Percentiles rank a stretch among this genome's conserved stretches.
Conservation (phyloP, 805 yeast genomes). For the Wickerhamiella kazuoi region DNA sequence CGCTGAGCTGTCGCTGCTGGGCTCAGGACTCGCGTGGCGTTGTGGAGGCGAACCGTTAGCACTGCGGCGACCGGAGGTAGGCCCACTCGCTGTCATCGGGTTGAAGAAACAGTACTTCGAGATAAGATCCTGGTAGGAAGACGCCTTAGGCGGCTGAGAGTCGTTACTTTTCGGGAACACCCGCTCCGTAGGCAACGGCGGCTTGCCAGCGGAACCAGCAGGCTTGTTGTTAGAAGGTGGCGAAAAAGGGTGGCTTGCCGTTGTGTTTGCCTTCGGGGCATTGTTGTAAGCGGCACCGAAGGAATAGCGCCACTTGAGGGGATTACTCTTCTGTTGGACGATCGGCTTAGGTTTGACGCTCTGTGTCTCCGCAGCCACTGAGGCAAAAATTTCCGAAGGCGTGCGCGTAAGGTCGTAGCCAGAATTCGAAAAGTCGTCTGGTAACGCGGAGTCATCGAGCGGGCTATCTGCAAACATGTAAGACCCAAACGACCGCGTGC, state of each 20-base stretch:
- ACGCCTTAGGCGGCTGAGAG: constrained; percentile 17
- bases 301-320: constrained; percentile 17
- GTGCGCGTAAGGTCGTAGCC: neutral
- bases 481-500: neutral
- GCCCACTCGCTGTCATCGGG: constrained; percentile 5
- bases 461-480: neutral
- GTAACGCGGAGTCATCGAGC: neutral
- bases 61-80: neutral
- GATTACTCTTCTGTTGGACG: neutral
- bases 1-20: too few relatives aligned
- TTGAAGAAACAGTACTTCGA: constrained; percentile 25
- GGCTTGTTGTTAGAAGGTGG: neutral
- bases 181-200: constrained; percentile 1
- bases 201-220: neutral
- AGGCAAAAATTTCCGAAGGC: constrained; percentile 2
- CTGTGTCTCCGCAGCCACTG: constrained; percentile 4
- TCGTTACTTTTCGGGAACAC: constrained; percentile 1
- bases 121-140: constrained; percentile 23
- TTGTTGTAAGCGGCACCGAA: constrained; percentile 16
- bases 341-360: neutral
- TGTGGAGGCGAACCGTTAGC: neutral
- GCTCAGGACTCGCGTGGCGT: neutral
- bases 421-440: neutral
- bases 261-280: constrained; percentile 4
- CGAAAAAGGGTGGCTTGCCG: neutral